These are phyloP conservation scores for Aspergillus ellipticus DNA, from an alignment of 495 filamentous ascomycete genomes.

Conservation along the genomic window DNA sequence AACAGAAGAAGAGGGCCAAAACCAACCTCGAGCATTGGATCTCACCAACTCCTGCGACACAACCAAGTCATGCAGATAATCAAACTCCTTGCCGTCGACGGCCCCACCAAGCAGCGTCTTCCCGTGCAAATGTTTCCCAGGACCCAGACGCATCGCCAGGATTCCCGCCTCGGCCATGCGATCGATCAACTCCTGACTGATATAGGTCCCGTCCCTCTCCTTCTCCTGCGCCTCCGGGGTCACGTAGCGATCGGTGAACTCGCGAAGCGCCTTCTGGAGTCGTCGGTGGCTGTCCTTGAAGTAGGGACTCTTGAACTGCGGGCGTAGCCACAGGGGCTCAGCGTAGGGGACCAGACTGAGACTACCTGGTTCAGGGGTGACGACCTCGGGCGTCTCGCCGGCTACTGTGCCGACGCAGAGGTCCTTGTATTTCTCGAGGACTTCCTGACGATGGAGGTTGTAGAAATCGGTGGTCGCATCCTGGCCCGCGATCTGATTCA, in stretches of 20 bases:
- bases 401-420: constrained; percentile 74
- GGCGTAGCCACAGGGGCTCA: constrained; percentile 76
- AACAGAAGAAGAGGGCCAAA: background rate
- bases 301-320: constrained; percentile 77
- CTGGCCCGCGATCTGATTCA: constrained; percentile 51
- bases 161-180: constrained; percentile 70
- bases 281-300: constrained; percentile 72
- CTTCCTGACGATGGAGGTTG: constrained; percentile 56
- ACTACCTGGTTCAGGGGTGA: constrained; percentile 66
- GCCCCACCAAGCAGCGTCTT: constrained; percentile 64
- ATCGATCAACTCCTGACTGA: constrained; percentile 74
- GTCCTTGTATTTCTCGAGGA: constrained; percentile 68
- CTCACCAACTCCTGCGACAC: constrained; percentile 69
- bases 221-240: constrained; percentile 74
- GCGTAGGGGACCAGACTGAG: constrained; percentile 75
- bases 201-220: constrained; percentile 70
- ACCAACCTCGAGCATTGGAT: constrained; percentile 58
- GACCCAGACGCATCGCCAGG: constrained; percentile 78
- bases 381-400: constrained; percentile 70
- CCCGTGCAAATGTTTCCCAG: constrained; percentile 77
- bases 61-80: constrained; percentile 84
- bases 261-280: constrained; percentile 66
- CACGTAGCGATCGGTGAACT: constrained; percentile 69
- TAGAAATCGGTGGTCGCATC: constrained; percentile 57
- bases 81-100: constrained; percentile 75